phyloP scores from a whole-genome alignment of 148 eudicot genomes.

The Cornus kousa region DNA sequence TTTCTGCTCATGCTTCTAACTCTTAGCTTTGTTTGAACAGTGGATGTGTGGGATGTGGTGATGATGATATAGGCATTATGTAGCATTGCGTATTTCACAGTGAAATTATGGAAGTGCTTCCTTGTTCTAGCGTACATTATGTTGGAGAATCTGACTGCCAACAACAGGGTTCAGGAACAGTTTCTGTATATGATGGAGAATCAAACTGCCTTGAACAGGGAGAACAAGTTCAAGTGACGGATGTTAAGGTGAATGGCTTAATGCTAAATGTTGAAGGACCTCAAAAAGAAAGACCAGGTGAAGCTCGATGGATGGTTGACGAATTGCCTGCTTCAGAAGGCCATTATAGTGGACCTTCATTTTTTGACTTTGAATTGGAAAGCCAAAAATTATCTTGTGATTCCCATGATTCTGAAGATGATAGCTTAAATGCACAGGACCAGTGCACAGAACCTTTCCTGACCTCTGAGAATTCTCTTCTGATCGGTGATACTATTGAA shows the following conservation, averaged over 20 bases:
- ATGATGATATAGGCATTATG: conserved; percentile 21
- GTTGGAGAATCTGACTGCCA: conserved; percentile 53
- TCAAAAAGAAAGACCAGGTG: conserved; percentile 24
- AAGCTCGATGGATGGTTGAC: conserved; percentile 26
- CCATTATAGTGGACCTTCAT: conserved; percentile 32
- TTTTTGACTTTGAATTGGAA: conserved; percentile 41
- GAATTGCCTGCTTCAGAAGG: conserved; percentile 28
- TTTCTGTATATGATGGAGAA: conserved; percentile 39
- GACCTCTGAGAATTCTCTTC: conserved; percentile 51
- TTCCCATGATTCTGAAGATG: conserved; percentile 56
- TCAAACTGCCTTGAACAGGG: conserved; percentile 35
- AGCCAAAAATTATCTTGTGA: conserved; percentile 39
- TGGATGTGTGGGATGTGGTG: conserved; percentile 14
- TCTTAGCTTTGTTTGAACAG: conserved; percentile 14
- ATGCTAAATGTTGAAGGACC: conserved; percentile 29
- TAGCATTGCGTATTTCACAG: conserved; percentile 27
- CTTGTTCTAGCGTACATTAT: conserved; percentile 44
- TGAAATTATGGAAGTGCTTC: conserved; percentile 67
- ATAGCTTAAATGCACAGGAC: conserved; percentile 33
- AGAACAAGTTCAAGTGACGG: conserved; percentile 28
- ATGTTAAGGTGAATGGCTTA: conserved; percentile 32
- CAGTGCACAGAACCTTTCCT: conserved; percentile 38
- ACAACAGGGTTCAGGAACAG: conserved; percentile 42
- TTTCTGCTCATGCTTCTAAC: conserved; percentile 9
- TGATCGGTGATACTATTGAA: conserved; percentile 53